phyloP scores from a whole-genome alignment of 495 filamentous ascomycete genomes.

The Hyaloscypha finlandica region DNA sequence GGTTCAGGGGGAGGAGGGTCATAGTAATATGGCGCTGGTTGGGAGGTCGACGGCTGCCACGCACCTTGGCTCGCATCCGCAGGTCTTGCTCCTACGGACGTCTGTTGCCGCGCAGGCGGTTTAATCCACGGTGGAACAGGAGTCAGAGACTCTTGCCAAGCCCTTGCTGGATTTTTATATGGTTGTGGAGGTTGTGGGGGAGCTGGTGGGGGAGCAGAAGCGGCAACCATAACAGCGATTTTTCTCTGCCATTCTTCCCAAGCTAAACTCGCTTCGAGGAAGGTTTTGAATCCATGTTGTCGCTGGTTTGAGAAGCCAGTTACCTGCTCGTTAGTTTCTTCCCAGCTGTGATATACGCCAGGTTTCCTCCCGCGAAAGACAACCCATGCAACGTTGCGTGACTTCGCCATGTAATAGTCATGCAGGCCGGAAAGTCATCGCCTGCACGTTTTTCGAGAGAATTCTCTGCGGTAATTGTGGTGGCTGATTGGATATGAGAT shows the following conservation, averaged over 20 bases:
- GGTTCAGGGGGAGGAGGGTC: background rate
- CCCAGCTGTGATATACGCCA: background rate
- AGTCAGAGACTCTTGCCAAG: background rate
- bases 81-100: background rate
- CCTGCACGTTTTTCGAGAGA: background rate
- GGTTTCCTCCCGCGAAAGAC: conserved; percentile 5
- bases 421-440: background rate
- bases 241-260: conserved; percentile 5
- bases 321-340: conserved; percentile 4
- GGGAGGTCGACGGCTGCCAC: background rate
- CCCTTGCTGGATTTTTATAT: background rate
- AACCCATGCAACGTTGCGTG: conserved; percentile 11
- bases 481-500: background rate
- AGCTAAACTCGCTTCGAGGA: background rate
- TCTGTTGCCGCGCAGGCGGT: background rate
- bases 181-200: background rate
- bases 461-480: background rate
- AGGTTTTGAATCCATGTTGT: background rate
- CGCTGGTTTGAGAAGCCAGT: background rate
- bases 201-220: background rate
- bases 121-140: background rate
- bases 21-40: background rate
- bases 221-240: too few relatives aligned
- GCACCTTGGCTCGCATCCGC: background rate
- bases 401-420: background rate